phyloP scores from a whole-genome alignment of 306 rosid species.

The Mucuna pruriens region DNA sequence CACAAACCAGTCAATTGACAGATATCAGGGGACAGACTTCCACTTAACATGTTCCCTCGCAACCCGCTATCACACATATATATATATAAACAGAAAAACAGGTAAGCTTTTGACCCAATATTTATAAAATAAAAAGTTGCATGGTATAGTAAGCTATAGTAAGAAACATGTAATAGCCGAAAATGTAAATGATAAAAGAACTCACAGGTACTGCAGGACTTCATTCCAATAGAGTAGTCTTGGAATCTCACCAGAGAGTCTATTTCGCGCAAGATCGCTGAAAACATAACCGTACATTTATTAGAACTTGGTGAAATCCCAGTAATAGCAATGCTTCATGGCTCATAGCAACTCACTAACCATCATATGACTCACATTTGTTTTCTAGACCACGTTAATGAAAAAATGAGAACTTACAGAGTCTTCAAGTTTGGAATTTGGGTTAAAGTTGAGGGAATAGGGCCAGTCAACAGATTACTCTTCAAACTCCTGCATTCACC shows the following conservation, averaged over 20 bases:
- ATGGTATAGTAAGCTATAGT: neutral
- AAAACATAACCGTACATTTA: neutral
- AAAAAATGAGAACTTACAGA: constrained; percentile 11
- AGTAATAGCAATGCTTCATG: neutral
- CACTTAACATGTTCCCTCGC: constrained; percentile 19
- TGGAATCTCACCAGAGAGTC: constrained; percentile 22
- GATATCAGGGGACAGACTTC: constrained; percentile 23
- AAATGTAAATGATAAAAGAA: neutral
- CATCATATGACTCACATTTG: neutral
- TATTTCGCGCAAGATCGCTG: constrained; percentile 18
- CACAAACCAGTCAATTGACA: constrained; percentile 24
- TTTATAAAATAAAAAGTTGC: neutral
- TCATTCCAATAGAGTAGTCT: constrained; percentile 21
- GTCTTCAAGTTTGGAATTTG: constrained; percentile 26
- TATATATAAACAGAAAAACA: neutral
- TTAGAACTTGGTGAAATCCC: neutral
- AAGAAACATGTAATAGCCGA: neutral
- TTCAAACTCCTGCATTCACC: constrained; percentile 22
- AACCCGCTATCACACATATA: neutral
- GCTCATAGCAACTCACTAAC: neutral
- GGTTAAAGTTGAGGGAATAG: constrained; percentile 6
- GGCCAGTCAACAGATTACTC: constrained; percentile 25
- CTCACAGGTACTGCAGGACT: constrained; percentile 21
- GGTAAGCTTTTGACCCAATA: neutral
- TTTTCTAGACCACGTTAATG: neutral